Base-by-base conservation (phyloP, 768 basidiomycete genomes). In the Megacollybia marginata region DNA sequence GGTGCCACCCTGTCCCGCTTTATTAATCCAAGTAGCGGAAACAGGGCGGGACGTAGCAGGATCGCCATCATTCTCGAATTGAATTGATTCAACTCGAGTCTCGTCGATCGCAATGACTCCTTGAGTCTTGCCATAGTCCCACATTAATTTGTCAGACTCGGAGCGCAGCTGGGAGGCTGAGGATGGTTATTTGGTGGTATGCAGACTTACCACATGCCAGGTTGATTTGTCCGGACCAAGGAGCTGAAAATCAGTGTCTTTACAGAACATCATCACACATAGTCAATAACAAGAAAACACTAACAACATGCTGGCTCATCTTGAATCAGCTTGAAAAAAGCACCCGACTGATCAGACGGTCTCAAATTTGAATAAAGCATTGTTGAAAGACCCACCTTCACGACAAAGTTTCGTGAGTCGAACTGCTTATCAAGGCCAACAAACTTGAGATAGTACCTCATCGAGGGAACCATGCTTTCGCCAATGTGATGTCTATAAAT, bases 1-100 rank as follows among this genome's bases (percentile, higher is more conserved):
- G 20, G 58, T 65, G 5, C 74, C 71, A 10, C 63, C 65, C 9
- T 49, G 34, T 13, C 58, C 57, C 4, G 33, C 32, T 28, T 58
- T 57, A 28, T 51, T 54, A 23, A 47, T 58, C 59, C 69, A 75
- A 4, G 53, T 52, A 19, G 72, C 72, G 15, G 66, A 64, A 8
- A 63, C 54, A 0, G 75, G 71, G 10, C 56, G 53, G 8, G 54
- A 20, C 19, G 48, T 48, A 11, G 53, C 51, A n/a, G n/a, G n/a
- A n/a, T n/a, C n/a, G n/a, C n/a, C n/a, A n/a, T n/a, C n/a, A 33
- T 50, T 48, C 13, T 51, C 48, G 18, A 48, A 64, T 60, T 15
- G 44, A 38, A 65, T 46, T 6, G 45, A 50, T 20, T 48, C 54
- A 13, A 68, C 62, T 23, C 48, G 55, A 28, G 55, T 57, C 32